Conservation (phyloP, 176 grass and related monocot genomes). For the barley (Hordeum vulgare) region MorexV3_pseudomolecules_assembly NC_058519.1:505021617-505022116, state of each 20-base stretch:
- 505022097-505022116: constrained; percentile 42
- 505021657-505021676: constrained; percentile 9
- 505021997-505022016: constrained; percentile 40
- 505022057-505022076: constrained; percentile 23
- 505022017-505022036: constrained; percentile 20
- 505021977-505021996: constrained; percentile 43
- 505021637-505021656: too few species aligned
- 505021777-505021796: constrained; percentile 42
- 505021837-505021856: constrained; percentile 58
- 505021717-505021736: neutral
- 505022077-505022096: constrained; percentile 11
- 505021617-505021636: too few species aligned
- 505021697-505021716: neutral
- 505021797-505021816: constrained; percentile 40
- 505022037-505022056: constrained; percentile 15
- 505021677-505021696: neutral
- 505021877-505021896: constrained; percentile 70
- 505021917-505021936: constrained; percentile 12
- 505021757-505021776: neutral
- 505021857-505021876: constrained; percentile 48
- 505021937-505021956: constrained; percentile 27
- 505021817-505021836: constrained; percentile 66
- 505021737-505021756: constrained; percentile 17
- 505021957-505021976: constrained; percentile 43
- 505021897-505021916: constrained; percentile 47